Evolutionary conservation across 768 basidiomycete species (phyloP).

Genomic region (Macrolepiota fuliginosa): DNA sequence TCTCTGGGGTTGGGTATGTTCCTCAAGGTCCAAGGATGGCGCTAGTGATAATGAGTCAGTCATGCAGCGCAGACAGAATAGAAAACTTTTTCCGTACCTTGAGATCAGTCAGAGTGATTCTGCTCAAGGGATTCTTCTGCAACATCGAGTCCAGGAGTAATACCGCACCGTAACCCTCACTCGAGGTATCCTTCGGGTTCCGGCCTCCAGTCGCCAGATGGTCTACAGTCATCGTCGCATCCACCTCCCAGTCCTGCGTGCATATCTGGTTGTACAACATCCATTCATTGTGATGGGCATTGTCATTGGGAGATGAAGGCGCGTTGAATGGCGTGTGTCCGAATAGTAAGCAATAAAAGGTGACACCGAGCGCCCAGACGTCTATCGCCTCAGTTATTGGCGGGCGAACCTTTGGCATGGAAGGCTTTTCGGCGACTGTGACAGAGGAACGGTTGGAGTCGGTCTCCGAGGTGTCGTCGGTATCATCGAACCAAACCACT

Average conservation of each 20-base stretch:
- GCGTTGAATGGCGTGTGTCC: slow-evolving; percentile 42
- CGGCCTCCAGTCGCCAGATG: slow-evolving; percentile 31
- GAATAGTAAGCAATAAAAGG: slow-evolving; percentile 46
- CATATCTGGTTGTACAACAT: slow-evolving; percentile 40
- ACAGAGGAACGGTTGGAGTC: slow-evolving; percentile 14
- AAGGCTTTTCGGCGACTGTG: slow-evolving; percentile 15
- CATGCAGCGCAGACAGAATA: neutral
- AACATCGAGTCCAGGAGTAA: slow-evolving; percentile 37
- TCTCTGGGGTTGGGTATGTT: slow-evolving; percentile 31
- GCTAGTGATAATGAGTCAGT: slow-evolving; percentile 20
- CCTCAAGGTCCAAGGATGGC: slow-evolving; percentile 36
- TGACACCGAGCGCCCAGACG: slow-evolving; percentile 45
- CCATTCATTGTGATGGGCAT: slow-evolving; percentile 34
- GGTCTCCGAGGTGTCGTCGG: slow-evolving; percentile 17
- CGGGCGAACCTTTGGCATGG: slow-evolving; percentile 27
- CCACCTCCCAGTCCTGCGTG: slow-evolving; percentile 37
- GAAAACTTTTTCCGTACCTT: slow-evolving; percentile 24
- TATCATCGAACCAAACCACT: slow-evolving; percentile 39
- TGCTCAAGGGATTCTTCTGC: slow-evolving; percentile 34
- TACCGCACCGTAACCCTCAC: slow-evolving; percentile 30
- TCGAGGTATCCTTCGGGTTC: slow-evolving; percentile 25
- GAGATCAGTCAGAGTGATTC: slow-evolving; percentile 30
- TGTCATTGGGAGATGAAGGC: slow-evolving; percentile 30
- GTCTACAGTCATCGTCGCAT: slow-evolving; percentile 37
- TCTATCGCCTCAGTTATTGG: slow-evolving; percentile 46